Evolutionary conservation across 2,329 filamentous ascomycete genomes (phyloP).

Genomic region (Microsporum canis): DNA sequence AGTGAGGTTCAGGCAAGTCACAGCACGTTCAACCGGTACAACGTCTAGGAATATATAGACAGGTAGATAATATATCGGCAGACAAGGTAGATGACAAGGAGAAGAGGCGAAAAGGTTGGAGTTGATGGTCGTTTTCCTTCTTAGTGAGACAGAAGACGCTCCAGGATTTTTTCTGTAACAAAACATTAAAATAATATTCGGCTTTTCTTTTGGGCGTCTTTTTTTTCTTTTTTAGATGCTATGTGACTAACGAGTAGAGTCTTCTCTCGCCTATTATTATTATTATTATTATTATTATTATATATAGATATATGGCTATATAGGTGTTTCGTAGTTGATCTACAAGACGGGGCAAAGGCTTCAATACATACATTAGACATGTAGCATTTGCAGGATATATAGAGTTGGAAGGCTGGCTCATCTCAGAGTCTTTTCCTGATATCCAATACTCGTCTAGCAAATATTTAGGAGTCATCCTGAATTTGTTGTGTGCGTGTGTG

Average conservation of each 20-base stretch:
- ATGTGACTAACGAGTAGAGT: no score
- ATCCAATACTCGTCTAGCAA: background rate
- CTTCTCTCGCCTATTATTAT: no score
- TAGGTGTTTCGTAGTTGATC: background rate
- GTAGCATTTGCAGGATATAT: background rate
- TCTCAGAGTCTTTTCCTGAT: background rate
- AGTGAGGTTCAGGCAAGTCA: background rate
- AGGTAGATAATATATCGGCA: background rate
- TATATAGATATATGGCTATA: no score
- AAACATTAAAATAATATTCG: background rate
- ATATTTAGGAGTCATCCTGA: background rate
- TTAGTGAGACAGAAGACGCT: conserved; percentile 3
- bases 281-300: no score
- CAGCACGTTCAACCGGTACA: background rate
- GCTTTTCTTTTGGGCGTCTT: background rate
- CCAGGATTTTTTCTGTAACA: background rate
- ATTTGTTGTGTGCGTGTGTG: background rate
- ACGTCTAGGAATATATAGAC: background rate
- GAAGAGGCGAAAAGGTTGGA: background rate
- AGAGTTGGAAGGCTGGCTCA: background rate
- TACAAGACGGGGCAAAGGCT: background rate
- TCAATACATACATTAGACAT: background rate
- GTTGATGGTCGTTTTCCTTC: background rate
- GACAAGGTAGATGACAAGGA: background rate
- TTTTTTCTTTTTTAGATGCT: background rate